Evolutionary conservation across 202 grass and related monocot species (phyloP).

Genomic region (Setaria viridis): DNA sequence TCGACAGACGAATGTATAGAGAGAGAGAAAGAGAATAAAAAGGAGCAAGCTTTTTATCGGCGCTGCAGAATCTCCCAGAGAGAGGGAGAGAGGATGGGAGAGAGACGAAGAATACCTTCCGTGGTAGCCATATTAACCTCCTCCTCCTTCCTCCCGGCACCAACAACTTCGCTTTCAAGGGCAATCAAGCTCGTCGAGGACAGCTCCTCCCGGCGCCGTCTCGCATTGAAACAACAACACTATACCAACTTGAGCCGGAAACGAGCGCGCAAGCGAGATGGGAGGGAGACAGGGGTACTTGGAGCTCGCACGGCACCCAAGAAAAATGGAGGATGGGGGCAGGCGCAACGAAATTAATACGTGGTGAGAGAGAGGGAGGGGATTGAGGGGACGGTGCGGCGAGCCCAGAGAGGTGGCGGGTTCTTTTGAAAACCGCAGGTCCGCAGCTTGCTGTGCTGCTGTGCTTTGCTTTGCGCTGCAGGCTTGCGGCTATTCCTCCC

Average conservation of each 20-base stretch:
- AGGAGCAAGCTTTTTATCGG: constrained; percentile 27
- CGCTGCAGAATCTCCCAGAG: constrained; percentile 33
- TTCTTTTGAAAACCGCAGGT: constrained; percentile 60
- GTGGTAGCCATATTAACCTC: constrained; percentile 68
- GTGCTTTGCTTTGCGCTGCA: constrained; percentile 55
- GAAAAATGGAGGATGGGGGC: constrained; percentile 44
- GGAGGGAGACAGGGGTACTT: constrained; percentile 24
- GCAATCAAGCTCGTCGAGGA: constrained; percentile 46
- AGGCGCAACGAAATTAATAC: constrained; percentile 42
- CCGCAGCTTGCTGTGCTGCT: background rate
- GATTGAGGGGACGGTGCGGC: background rate
- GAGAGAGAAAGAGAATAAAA: constrained; percentile 14
- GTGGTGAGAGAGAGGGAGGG: constrained; percentile 18
- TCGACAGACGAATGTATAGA: background rate
- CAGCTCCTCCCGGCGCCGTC: constrained; percentile 41
- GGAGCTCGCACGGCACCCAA: constrained; percentile 42
- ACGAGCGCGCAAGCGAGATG: constrained; percentile 2
- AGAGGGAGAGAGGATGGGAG: constrained; percentile 11
- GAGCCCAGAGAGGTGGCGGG: constrained; percentile 44
- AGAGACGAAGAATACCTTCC: constrained; percentile 67
- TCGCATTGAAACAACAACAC: constrained; percentile 52
- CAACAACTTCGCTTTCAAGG: constrained; percentile 50
- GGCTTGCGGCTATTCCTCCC: constrained; percentile 57
- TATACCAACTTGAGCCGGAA: constrained; percentile 18
- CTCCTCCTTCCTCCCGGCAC: constrained; percentile 8